Evolutionary conservation across 2,329 filamentous ascomycete genomes (phyloP), one percentile per base, ranked within the genome.

Genomic region (Talaromyces sp.): DNA sequence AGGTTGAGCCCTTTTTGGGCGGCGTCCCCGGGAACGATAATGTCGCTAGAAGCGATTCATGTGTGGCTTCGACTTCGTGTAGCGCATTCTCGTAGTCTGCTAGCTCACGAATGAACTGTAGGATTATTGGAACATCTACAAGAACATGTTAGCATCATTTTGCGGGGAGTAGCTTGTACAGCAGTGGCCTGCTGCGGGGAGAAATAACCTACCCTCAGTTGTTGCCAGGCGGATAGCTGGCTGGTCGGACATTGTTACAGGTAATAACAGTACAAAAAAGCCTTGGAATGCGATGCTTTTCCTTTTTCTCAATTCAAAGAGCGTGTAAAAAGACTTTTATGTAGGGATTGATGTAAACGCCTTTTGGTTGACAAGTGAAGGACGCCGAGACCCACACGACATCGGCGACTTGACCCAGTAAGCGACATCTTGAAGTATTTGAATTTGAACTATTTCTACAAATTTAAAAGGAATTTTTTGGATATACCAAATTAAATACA

Each of bases 51-150:
- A 98, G 88, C 28, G 85, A 86, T 34, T 87, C 84, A 65, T 90
- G 84, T 30, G 92, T 98, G 0, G 94, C 92, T 72, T 91, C 83
- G 66, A 96, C 92, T 66, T 81, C 79, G 68, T 88, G 80, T 2
- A 88, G 80, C 70, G 90, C 89, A 31, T 94, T 87, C 75, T 97
- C 92, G 80, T 97, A 96, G 68, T 88, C 85, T 67, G 94, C 94
- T 8, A 98, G 87, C 72, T 92, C 94, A 60, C 87, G 84, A 77
- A 98, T 92, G 71, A 97, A 82, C 67, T 82, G 78, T 30, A 96
- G 85, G 74, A 98, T 96, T n/a, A 82, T 81, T 28, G 88, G 85
- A 61, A 96, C 86, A 71, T 98, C 94, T 96, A 8, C 14, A 50
- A n/a, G 40, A 16, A 7, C 44, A 34, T 23, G 16, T 56, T 56